Conservation (phyloP, 495 filamentous ascomycete species). For the Immersiella caudata region DNA sequence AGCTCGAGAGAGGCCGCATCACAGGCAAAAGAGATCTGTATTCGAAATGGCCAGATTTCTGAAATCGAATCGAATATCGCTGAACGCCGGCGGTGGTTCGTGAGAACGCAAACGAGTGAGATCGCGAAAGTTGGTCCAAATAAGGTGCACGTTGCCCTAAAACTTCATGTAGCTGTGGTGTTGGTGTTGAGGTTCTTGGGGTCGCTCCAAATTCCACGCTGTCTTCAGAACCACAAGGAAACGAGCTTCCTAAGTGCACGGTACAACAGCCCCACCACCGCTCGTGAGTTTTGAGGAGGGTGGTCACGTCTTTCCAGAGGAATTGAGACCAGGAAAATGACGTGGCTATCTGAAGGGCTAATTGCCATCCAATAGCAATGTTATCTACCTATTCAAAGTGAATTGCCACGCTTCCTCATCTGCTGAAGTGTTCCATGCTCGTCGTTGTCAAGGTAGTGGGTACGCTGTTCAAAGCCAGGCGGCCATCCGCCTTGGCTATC, state of each 20-base stretch:
- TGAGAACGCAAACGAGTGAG: not conserved
- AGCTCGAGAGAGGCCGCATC: not conserved
- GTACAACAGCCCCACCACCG: constrained; percentile 9
- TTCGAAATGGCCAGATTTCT: not conserved
- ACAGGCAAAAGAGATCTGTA: not conserved
- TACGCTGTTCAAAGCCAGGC: not conserved
- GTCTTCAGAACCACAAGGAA: constrained; percentile 27
- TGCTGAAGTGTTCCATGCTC: not conserved
- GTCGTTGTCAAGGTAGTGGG: not conserved
- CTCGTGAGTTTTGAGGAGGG: not conserved
- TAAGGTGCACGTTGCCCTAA: not conserved
- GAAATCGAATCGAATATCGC: not conserved
- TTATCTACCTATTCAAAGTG: not conserved
- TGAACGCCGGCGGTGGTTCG: not conserved
- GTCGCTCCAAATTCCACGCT: constrained; percentile 39
- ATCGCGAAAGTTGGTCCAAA: not conserved
- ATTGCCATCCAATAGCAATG: not conserved
- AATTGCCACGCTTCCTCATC: not conserved
- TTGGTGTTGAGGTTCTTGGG: constrained; percentile 12
- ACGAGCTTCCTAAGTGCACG: not conserved
- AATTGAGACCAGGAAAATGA: not conserved
- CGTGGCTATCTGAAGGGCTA: not conserved
- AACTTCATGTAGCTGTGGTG: not conserved
- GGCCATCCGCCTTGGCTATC: not conserved
- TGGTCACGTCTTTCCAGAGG: not conserved